Conservation (phyloP, 2,329 filamentous ascomycete genomes). For the Sporothrix schenckii region DNA sequence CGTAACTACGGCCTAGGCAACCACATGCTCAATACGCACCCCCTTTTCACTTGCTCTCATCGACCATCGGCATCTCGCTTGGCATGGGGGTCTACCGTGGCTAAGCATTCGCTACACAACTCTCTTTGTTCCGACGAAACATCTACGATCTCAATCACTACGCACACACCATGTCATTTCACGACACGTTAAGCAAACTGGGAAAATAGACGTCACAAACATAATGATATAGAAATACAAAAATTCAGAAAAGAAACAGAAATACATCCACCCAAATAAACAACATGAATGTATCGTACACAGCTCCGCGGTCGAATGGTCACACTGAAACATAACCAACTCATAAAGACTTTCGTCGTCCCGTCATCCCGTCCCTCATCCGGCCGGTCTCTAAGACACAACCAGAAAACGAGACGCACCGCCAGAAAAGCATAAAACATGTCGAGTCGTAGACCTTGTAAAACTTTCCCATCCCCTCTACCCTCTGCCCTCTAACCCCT, state of each 20-base stretch:
- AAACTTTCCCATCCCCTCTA: too few relatives aligned
- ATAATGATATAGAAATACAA: slow-evolving; percentile 14
- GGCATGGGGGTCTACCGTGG: not conserved
- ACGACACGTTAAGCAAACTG: too few relatives aligned
- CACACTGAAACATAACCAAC: not conserved
- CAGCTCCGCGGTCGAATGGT: not conserved
- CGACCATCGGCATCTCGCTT: not conserved
- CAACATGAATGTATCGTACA: slow-evolving; percentile 7
- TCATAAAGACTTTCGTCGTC: not conserved
- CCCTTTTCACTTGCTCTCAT: not conserved
- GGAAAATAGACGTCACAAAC: too few relatives aligned
- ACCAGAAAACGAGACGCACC: too few relatives aligned
- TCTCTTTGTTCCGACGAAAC: not conserved
- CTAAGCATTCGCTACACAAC: slow-evolving; percentile 2
- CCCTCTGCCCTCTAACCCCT: too few relatives aligned
- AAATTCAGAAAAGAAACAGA: not conserved
- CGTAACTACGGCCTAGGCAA: too few relatives aligned
- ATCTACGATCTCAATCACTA: not conserved
- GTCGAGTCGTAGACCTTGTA: not conserved
- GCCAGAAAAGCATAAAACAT: not conserved
- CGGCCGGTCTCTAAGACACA: not conserved
- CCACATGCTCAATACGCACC: too few relatives aligned
- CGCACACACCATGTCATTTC: not conserved
- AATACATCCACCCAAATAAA: slow-evolving; percentile 1
- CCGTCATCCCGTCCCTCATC: not conserved